Percentiles rank a stretch among this genome's conserved stretches.
These are phyloP conservation scores for Elsinoe australis DNA, from an alignment of 2,329 filamentous ascomycete genomes.

Conservation along the genomic window DNA sequence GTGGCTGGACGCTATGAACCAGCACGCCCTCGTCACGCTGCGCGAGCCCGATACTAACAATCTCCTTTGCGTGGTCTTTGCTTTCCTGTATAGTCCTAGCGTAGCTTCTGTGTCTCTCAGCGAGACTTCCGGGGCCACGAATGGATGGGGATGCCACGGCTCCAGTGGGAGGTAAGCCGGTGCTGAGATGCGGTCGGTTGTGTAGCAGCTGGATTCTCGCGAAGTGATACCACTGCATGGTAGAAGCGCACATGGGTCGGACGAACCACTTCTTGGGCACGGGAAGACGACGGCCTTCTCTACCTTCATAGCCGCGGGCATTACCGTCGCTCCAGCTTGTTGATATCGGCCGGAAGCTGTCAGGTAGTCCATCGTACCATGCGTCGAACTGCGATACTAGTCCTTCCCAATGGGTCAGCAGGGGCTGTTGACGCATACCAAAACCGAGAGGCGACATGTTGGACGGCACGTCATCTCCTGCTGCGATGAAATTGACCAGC, in stretches of 20 bases:
- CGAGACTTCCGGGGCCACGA: conserved; percentile 45
- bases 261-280: conserved; percentile 54
- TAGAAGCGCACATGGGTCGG: conserved; percentile 55
- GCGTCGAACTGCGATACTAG: conserved; percentile 50
- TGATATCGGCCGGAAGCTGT: conserved; percentile 52
- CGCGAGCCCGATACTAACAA: conserved; percentile 52
- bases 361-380: conserved; percentile 51
- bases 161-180: conserved; percentile 24
- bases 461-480: conserved; percentile 44
- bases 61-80: conserved; percentile 52
- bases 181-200: conserved; percentile 52
- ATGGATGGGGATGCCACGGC: background rate
- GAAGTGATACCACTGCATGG: conserved; percentile 60
- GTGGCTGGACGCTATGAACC: conserved; percentile 51
- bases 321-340: conserved; percentile 21
- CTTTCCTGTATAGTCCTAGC: conserved; percentile 50
- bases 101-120: conserved; percentile 49
- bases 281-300: conserved; percentile 19
- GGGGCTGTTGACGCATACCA: conserved; percentile 43
- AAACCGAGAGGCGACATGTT: conserved; percentile 34
- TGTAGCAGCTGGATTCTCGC: conserved; percentile 54
- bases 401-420: conserved; percentile 47
- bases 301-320: background rate
- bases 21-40: conserved; percentile 50
- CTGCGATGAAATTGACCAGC: conserved; percentile 57